These are phyloP conservation scores for Euphrasia arctica DNA, from an alignment of 305 asterid species.

Conservation along the genomic window DNA sequence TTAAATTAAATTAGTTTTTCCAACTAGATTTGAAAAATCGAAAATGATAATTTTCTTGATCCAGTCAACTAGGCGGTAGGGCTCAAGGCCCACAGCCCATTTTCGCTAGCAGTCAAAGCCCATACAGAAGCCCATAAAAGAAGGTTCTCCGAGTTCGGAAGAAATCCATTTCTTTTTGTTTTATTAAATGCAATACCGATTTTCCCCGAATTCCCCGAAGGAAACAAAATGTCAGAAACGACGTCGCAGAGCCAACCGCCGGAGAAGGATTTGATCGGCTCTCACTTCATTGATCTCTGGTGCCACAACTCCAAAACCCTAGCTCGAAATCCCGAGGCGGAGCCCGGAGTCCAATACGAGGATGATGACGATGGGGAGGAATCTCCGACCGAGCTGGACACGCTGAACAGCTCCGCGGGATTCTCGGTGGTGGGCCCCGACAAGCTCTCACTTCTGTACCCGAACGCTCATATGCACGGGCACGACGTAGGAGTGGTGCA, in stretches of 20 bases:
- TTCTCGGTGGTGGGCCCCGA: conserved; percentile 79
- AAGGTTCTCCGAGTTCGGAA: no score
- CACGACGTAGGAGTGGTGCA: conserved; percentile 96
- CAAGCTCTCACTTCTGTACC: conserved; percentile 71
- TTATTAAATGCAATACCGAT: conserved; percentile 28
- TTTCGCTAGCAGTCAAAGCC: no score
- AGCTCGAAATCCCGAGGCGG: conserved; percentile 34
- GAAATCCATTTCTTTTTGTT: neutral
- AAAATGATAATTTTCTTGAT: no score
- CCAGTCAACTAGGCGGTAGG: no score
- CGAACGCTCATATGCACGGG: conserved; percentile 57
- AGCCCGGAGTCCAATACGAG: conserved; percentile 30
- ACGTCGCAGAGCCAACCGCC: conserved; percentile 41
- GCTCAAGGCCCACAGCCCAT: no score
- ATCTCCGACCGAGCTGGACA: conserved; percentile 66
- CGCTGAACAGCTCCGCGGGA: conserved; percentile 78
- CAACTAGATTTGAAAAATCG: no score
- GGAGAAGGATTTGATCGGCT: conserved; percentile 39
- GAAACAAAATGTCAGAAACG: conserved; percentile 34
- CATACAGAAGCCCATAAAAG: no score
- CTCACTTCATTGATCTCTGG: conserved; percentile 52
- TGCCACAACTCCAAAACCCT: conserved; percentile 41
- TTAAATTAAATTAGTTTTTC: no score
- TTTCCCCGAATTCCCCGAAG: conserved; percentile 4
- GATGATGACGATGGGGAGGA: conserved; percentile 45